Evolutionary conservation across 2,329 filamentous ascomycete genomes (phyloP), one percentile per base, ranked within the genome.

Genomic region (Balansia obtecta): DNA sequence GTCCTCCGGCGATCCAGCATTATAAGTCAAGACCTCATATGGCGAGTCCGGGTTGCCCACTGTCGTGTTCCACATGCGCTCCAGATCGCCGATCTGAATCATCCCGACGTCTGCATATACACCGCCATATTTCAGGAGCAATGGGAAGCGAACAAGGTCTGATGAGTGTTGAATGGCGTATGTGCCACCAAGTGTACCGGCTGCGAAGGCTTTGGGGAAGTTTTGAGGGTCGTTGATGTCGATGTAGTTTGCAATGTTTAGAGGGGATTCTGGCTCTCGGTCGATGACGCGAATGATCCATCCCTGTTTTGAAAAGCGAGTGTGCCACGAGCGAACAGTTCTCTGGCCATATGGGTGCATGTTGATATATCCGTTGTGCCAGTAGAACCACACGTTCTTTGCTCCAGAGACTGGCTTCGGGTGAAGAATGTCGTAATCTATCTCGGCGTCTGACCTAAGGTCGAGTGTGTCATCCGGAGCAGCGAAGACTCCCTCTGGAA

Each of bases 361-460:
- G 27, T 60, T 62, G 3, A 55, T 42, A 56, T 70, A 74, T 30
- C 76, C 76, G 3, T 62, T 63, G 58, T 79, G 68, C 77, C 77
- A 81, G 63, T 77, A 80, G 58, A 78, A 76, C 69, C 75, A 81
- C 27, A 80, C 63, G 45, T 78, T 77, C 58, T 79, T 79, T 44
- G 71, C 68, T 32, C 62, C 59, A 0, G 63, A 58, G 30, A 73
- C 60, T 18, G 70, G 64, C 18, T 54, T 56, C 1, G 68, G 69
- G 47, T 71, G 58, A 1, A 68, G 55, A 32, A 77, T 55, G 11
- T 66, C 65, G 15, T 64, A 49, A 51, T 77, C 73, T 30, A 77
- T 62, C 51, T 71, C 68, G 3, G 61, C 53, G 46, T 77, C 74
- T 3, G 72, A 56, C 9, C 74, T 68, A 3, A 70, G 60, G 51